phyloP scores from a whole-genome alignment of 2,329 filamentous ascomycete species.

The Cercospora beticola region DNA sequence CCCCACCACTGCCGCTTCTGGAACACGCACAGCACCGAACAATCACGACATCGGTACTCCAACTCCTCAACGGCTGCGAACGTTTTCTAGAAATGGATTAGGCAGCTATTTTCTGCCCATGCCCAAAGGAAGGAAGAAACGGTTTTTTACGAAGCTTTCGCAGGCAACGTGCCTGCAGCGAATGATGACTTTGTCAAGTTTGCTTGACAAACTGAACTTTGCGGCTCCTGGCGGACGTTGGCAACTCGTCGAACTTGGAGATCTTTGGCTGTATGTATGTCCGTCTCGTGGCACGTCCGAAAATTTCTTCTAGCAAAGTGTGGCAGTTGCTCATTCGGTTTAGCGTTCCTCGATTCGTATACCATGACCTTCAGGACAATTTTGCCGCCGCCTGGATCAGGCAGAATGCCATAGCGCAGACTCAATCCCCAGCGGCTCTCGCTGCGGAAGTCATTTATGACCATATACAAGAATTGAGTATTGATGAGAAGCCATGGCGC shows the following conservation, averaged over 20 bases:
- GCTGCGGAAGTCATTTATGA: slow-evolving; percentile 59
- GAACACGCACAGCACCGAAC: background rate
- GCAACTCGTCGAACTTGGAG: slow-evolving; percentile 37
- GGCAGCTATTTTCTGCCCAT: background rate
- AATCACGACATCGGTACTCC: background rate
- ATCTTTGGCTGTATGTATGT: slow-evolving; percentile 32
- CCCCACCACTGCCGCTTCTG: slow-evolving; percentile 4
- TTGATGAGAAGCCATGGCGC: slow-evolving; percentile 56
- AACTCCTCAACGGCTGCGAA: background rate
- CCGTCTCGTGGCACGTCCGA: background rate
- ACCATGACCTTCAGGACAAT: slow-evolving; percentile 63
- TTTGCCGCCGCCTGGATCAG: slow-evolving; percentile 39
- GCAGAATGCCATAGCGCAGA: slow-evolving; percentile 7
- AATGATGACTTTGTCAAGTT: background rate
- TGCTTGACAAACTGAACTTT: slow-evolving; percentile 29
- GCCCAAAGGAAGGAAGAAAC: background rate
- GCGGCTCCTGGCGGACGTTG: slow-evolving; percentile 28
- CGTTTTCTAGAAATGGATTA: background rate
- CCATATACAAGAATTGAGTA: slow-evolving; percentile 39
- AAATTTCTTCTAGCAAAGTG: background rate
- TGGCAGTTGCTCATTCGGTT: background rate
- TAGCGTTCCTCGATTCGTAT: slow-evolving; percentile 67
- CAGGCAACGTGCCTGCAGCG: background rate
- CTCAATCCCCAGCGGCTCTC: slow-evolving; percentile 58
- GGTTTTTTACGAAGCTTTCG: background rate